Percentiles rank a stretch among this genome's conserved stretches.
Evolutionary conservation across 2,329 filamentous ascomycete species (phyloP).

Genomic region (Zasmidium angulare): DNA sequence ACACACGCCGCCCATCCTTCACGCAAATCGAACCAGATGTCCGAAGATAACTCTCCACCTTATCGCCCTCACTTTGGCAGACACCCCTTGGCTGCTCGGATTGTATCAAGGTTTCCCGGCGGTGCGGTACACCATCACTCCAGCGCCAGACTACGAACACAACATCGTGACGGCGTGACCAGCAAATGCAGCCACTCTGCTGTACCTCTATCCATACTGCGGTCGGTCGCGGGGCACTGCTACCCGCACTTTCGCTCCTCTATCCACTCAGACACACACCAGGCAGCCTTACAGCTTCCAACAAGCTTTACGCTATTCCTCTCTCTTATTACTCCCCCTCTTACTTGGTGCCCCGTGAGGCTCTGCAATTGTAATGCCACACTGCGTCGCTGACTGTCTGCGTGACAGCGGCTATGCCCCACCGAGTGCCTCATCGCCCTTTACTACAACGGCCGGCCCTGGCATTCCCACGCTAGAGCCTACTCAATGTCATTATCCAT

Average conservation of each 20-base stretch:
- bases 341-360: neutral
- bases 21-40: neutral
- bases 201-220: neutral
- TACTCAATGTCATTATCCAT: neutral
- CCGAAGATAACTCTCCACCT: neutral
- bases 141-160: neutral
- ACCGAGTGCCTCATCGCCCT: constrained; percentile 1
- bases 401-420: constrained; percentile 4
- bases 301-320: neutral
- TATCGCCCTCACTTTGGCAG: neutral
- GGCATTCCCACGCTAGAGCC: neutral
- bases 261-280: neutral
- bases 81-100: neutral
- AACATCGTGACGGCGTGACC: neutral
- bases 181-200: neutral
- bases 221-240: neutral
- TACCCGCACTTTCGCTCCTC: neutral
- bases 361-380: neutral
- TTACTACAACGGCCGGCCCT: neutral
- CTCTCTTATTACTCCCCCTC: neutral
- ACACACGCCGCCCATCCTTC: neutral
- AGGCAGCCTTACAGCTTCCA: constrained; percentile 2
- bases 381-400: neutral
- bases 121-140: neutral
- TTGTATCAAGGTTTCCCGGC: neutral